Conservation (phyloP, 352 stramenopile species). For the Phytophthora lateralis region DNA sequence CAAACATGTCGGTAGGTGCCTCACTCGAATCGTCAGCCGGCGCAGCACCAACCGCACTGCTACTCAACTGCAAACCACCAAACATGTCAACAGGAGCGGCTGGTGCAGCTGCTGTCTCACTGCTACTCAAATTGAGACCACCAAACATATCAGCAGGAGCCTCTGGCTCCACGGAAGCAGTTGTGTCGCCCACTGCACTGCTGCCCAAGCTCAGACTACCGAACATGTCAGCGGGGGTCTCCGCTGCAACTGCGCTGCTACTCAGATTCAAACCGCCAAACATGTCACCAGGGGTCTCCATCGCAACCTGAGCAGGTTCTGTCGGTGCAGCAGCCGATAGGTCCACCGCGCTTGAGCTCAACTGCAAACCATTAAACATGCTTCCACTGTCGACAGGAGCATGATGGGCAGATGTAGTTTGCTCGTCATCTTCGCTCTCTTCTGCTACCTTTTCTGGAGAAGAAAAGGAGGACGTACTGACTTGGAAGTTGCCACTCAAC, state of each 20-base stretch:
- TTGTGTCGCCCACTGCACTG: conserved; percentile 8
- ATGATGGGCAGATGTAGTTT: conserved; percentile 1
- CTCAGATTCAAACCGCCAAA: conserved; percentile 31
- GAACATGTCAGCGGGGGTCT: conserved; percentile 10
- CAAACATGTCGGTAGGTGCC: conserved; percentile 15
- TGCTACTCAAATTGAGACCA: conserved; percentile 25
- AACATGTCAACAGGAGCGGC: conserved; percentile 12
- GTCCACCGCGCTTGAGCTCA: conserved; percentile 24
- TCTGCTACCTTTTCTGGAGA: conserved; percentile 18
- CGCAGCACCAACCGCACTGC: conserved; percentile 1
- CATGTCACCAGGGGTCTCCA: conserved; percentile 6
- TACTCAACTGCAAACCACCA: conserved; percentile 19
- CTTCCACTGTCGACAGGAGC: conserved; percentile 12
- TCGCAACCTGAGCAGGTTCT: conserved; percentile 3
- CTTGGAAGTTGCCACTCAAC: conserved; percentile 43
- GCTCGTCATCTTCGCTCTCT: conserved; percentile 6
- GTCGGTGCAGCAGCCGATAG: background rate
- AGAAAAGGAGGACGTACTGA: conserved; percentile 23
- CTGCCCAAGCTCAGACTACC: conserved; percentile 19
- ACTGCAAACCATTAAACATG: conserved; percentile 32
- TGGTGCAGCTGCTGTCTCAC: background rate
- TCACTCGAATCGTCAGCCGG: background rate
- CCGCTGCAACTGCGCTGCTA: conserved; percentile 4
- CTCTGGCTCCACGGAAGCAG: conserved; percentile 1
- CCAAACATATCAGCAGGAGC: conserved; percentile 25